Percentiles rank a stretch among this genome's conserved stretches.
These are phyloP conservation scores for Colletotrichum tabaci DNA, from an alignment of 2,329 filamentous ascomycete species.

Conservation along the genomic window DNA sequence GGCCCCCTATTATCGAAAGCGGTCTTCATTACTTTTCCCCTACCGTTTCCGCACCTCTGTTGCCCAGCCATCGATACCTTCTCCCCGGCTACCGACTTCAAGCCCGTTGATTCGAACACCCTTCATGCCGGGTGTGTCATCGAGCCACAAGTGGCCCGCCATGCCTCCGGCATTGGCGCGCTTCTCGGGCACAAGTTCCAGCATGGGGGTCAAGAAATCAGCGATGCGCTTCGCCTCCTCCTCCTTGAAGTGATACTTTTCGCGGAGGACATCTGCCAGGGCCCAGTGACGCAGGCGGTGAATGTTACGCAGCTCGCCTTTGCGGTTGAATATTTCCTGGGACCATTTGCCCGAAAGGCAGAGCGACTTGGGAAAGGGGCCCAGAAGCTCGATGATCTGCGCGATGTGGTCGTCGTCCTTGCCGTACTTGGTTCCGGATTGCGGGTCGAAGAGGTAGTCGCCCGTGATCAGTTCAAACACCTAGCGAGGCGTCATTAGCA, in stretches of 20 bases:
- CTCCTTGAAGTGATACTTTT: constrained; percentile 96
- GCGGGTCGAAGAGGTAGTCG: constrained; percentile 98
- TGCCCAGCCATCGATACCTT: constrained; percentile 95
- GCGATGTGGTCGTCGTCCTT: constrained; percentile 99
- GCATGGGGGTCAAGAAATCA: constrained; percentile 90
- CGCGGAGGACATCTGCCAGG: constrained; percentile 89
- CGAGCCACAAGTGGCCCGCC: constrained; percentile 86
- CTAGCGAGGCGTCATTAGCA: constrained; percentile 62
- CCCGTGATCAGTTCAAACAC: constrained; percentile 98
- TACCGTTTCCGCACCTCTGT: constrained; percentile 88
- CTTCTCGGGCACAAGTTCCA: constrained; percentile 89
- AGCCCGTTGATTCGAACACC: constrained; percentile 80
- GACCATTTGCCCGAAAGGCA: constrained; percentile 97
- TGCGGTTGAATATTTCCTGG: constrained; percentile 98
- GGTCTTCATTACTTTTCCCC: constrained; percentile 44
- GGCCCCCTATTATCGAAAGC: constrained; percentile 24
- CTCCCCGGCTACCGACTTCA: constrained; percentile 84
- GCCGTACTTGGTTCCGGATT: constrained; percentile 98
- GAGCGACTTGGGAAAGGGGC: constrained; percentile 91
- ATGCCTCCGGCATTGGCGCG: constrained; percentile 97
- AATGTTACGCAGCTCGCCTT: constrained; percentile 97
- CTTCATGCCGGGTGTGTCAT: constrained; percentile 92
- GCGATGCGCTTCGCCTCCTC: constrained; percentile 84
- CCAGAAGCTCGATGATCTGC: constrained; percentile 97
- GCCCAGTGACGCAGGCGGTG: constrained; percentile 97